Base-by-base conservation (phyloP, 2,329 filamentous ascomycete species). In the Geosmithia flava region DNA sequence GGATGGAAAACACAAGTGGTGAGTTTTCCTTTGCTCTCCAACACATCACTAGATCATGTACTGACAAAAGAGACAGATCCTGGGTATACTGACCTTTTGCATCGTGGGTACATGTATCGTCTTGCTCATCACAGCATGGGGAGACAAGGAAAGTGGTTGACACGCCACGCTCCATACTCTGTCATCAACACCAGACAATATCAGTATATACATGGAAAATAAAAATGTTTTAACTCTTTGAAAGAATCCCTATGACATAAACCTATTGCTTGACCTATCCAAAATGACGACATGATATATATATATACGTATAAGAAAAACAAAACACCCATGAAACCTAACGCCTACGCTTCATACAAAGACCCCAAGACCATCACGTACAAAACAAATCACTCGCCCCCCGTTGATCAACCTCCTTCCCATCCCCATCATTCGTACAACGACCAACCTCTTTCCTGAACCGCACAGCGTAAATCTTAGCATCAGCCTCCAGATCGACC, bases 1-100 rank as follows among this genome's bases (percentile, higher is more conserved):
- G 93, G 93, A 1, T 93, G 87, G 85, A 91, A 88, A 66, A 97
- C 93, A 39, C 90, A 97, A 62, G 64, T 83, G 42, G 85, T 95
- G 59, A 53, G 71, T 62, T 33, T 17, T 20, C n/a, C n/a, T n/a
- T n/a, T n/a, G n/a, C n/a, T n/a, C n/a, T n/a, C n/a, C n/a, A n/a
- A n/a, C n/a, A n/a, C n/a, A n/a, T n/a, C n/a, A n/a, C n/a, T n/a
- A n/a, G n/a, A n/a, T 27, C 23, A 27, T 8, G 8, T 16, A 48
- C 46, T 44, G 10, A 46, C 3, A 41, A 20, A 17, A 15, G 20
- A 11, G 16, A 10, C 20, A 84, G 81, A 68, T 83, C 20, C 76
- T 87, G 56, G 76, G 71, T 2, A 63, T 78, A 3, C 72, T 86
- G 27, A 76, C 82, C 3, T 57, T 75, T 8, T 72, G 71, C 37